Base-by-base conservation (phyloP, 192 early-diverging fungal genomes). In the Lunasporangiospora selenospora region DNA sequence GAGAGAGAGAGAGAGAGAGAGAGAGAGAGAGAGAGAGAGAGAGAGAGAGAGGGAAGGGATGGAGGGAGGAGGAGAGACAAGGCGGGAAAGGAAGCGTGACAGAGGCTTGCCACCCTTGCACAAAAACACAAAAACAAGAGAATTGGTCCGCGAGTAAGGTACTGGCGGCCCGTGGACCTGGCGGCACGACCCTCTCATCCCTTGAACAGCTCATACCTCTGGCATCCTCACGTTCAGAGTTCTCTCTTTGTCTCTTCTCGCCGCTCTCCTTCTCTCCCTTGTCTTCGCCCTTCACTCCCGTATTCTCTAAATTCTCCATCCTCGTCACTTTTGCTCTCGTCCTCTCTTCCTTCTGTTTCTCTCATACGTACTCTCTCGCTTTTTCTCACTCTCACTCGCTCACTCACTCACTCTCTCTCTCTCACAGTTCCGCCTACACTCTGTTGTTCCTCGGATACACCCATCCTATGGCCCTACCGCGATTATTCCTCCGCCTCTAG, bases 301-400 rank as follows among this genome's bases (percentile, higher is more conserved):
- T 3, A 34, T 33, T 24, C n/a, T n/a, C n/a, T n/a, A 58, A 24
- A 47, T 37, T 27, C 39, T 27, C 13, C 44, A 41, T 62, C 61
- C 13, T 53, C 50, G 50, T 33, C 50, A 30, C 9, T 13, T 19
- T 26, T 12, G 44, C 7, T 6, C 5, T 6, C 23, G 19, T 11
- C 18, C 15, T 23, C 34, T 11, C 0, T n/a, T n/a, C n/a, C 48
- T 39, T 19, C 38, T 3, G 9, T 19, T 30, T 9, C 1, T 41
- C 5, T 44, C 21, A 34, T 38, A 30, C 19, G 40, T 18, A 10
- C 21, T n/a, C 27, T 38, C 13, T 8, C 47, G 48, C 19, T 38
- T 32, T 19, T n/a, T 24, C 11, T 54, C 39, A 16, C 29, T 45
- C 32, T 29, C 19, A 29, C 27, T 47, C 32, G 4, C 27, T 44